phyloP scores from a whole-genome alignment of 1,284 basidiomycete species.

The Veloporphyrellus conicus region DNA sequence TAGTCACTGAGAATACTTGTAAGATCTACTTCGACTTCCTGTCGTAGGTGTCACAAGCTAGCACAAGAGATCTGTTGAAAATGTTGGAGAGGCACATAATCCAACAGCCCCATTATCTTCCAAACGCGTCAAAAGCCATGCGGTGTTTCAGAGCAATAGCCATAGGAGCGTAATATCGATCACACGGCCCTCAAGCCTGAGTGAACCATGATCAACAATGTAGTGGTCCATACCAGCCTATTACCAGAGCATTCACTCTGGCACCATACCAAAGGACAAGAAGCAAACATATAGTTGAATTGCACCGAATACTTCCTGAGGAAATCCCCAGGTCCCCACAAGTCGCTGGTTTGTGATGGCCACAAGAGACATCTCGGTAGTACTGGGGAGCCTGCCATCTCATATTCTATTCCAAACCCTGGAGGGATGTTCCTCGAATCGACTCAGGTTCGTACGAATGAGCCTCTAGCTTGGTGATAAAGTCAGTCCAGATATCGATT shows the following conservation, averaged over 20 bases:
- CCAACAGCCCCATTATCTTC: slow-evolving; percentile 23
- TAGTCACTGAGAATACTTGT: slow-evolving; percentile 47
- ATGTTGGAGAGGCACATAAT: slow-evolving; percentile 33
- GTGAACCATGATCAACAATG: slow-evolving; percentile 38
- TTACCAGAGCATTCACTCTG: slow-evolving; percentile 43
- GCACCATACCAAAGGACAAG: slow-evolving; percentile 31
- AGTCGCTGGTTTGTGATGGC: slow-evolving; percentile 27
- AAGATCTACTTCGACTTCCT: slow-evolving; percentile 39
- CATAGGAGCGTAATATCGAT: slow-evolving; percentile 30
- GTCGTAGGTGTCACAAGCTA: slow-evolving; percentile 48
- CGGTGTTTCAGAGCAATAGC: slow-evolving; percentile 37
- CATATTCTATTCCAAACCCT: slow-evolving; percentile 25
- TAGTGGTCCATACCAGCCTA: slow-evolving; percentile 41
- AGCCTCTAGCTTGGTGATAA: slow-evolving; percentile 51
- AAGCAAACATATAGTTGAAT: not conserved
- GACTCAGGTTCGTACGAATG: slow-evolving; percentile 42
- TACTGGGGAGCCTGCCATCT: slow-evolving; percentile 28
- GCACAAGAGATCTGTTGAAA: slow-evolving; percentile 41
- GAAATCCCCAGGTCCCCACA: slow-evolving; percentile 29
- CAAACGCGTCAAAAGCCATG: slow-evolving; percentile 44
- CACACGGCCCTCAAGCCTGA: slow-evolving; percentile 36
- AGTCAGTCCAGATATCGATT: slow-evolving; percentile 53
- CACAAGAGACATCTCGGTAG: slow-evolving; percentile 28
- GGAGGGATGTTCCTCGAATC: slow-evolving; percentile 27
- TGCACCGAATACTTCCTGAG: slow-evolving; percentile 44